Evolutionary conservation across 768 basidiomycete genomes (phyloP).

Genomic region (Megacollybia marginata): DNA sequence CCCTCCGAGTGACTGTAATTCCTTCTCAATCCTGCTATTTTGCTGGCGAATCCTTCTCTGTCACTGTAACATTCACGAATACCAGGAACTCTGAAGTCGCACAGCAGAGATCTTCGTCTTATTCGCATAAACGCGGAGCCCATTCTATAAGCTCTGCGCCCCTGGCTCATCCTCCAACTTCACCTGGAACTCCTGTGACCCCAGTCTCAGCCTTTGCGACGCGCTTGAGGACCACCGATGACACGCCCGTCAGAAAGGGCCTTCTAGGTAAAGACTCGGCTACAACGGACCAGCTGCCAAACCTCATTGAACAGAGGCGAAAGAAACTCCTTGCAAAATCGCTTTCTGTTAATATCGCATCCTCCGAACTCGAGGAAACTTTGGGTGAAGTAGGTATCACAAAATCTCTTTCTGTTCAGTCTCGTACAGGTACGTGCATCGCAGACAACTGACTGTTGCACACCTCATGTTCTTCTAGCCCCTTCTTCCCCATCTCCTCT

Average conservation of each 20-base stretch:
- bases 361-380: slow-evolving; percentile 35
- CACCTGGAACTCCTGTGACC: slow-evolving; percentile 54
- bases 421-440: slow-evolving; percentile 1
- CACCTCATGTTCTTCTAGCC: slow-evolving; percentile 8
- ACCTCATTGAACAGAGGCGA: slow-evolving; percentile 45
- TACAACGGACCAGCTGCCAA: slow-evolving; percentile 32
- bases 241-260: slow-evolving; percentile 37
- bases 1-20: slow-evolving; percentile 61
- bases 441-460: not conserved
- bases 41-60: slow-evolving; percentile 83
- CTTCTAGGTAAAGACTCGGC: slow-evolving; percentile 41
- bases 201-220: slow-evolving; percentile 20
- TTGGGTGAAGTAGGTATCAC: slow-evolving; percentile 22
- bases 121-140: slow-evolving; percentile 58
- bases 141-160: slow-evolving; percentile 84
- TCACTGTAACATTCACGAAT: slow-evolving; percentile 84
- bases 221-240: slow-evolving; percentile 9
- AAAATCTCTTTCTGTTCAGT: slow-evolving; percentile 17
- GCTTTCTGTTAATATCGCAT: slow-evolving; percentile 56
- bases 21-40: slow-evolving; percentile 89
- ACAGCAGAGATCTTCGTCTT: slow-evolving; percentile 18
- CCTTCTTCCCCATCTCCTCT: slow-evolving; percentile 37
- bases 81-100: slow-evolving; percentile 34
- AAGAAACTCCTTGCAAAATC: slow-evolving; percentile 53
- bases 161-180: slow-evolving; percentile 74